Base-by-base conservation (phyloP, 164 flowering plant genomes). In the Malania oleifera region DNA sequence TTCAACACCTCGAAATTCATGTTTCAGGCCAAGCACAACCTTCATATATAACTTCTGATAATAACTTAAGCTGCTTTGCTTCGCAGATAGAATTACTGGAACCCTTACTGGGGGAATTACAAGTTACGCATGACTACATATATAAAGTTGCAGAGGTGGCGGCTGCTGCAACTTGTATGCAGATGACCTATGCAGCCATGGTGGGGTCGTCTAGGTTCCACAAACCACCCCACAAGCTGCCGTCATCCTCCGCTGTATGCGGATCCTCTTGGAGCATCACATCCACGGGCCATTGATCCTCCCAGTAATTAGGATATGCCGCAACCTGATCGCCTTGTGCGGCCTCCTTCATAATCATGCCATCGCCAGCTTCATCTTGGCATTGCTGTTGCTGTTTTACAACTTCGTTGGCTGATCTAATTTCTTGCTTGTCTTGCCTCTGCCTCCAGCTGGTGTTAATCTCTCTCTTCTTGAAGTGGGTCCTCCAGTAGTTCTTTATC, bases 401-500 rank as follows among this genome's bases (percentile, higher is more conserved):
- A 20, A 20, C 53, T n/a, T 35, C 13, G 34, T 37, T 31, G 18
- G 26, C 10, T 37, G 25, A 22, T 22, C 60, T 45, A 28, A 46
- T 15, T 46, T 34, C 70, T 61, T 38, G 18, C 41, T 50, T 66
- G 34, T 63, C 54, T 41, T 56, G 64, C 55, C 49, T 73, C 27
- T 44, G 24, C n/a, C n/a, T n/a, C n/a, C n/a, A n/a, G n/a, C n/a
- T n/a, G 17, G 41, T 26, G 26, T 56, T 49, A 38, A 37, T 62
- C 9, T 54, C 70, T 38, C 64, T 82, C 60, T 70, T 75, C 78
- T 77, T 77, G 70, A 79, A 82, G 56, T 77, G 87, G 23, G 87
- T 82, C 54, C 87, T 69, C 87, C 87, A 82, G 59, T 75, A 79
- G 61, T 82, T 82, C 49, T 82, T 80, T 20, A 80, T 80, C 66